A percentile compares a stretch with the other conserved stretches of the same genome.
These are phyloP conservation scores for Pulveroboletus sp. DNA, from an alignment of 768 basidiomycete genomes.

Conservation along the genomic window DNA sequence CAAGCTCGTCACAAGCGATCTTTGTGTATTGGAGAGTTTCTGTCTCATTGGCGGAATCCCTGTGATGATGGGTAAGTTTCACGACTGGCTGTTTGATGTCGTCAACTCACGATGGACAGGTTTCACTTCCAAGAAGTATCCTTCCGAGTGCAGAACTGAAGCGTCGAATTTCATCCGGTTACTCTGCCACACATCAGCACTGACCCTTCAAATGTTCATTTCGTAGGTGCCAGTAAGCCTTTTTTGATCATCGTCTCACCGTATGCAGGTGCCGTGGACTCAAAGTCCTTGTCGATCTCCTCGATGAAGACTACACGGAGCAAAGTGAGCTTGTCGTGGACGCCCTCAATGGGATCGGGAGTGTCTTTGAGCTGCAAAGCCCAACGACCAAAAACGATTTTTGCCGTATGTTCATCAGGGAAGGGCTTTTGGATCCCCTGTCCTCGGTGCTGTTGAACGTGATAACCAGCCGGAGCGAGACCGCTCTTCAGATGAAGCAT, in stretches of 20 bases:
- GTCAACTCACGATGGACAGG: constrained; percentile 37
- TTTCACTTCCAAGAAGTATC: constrained; percentile 92
- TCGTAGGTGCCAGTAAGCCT: constrained; percentile 56
- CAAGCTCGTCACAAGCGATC: constrained; percentile 65
- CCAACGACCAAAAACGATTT: constrained; percentile 98
- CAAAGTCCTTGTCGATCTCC: constrained; percentile 88
- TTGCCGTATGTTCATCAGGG: constrained; percentile 95
- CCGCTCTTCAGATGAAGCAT: constrained; percentile 70
- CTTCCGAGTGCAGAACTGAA: constrained; percentile 89
- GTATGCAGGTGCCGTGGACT: constrained; percentile 81
- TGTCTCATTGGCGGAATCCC: constrained; percentile 95
- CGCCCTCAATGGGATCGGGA: constrained; percentile 90
- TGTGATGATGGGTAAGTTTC: constrained; percentile 77
- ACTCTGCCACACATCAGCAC: constrained; percentile 85
- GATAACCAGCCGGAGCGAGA: constrained; percentile 64
- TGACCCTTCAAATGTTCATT: constrained; percentile 98
- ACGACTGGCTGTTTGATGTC: not conserved
- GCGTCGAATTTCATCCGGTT: constrained; percentile 93
- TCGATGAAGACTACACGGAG: constrained; percentile 93
- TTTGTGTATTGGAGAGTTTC: constrained; percentile 89
- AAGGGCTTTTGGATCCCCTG: constrained; percentile 90
- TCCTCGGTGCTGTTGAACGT: constrained; percentile 87
- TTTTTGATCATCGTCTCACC: not conserved
- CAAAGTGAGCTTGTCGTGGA: constrained; percentile 89
- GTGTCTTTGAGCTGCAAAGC: constrained; percentile 93